These are phyloP conservation scores for Ploettnerulaceae sp. DNA, from an alignment of 2,329 filamentous ascomycete genomes.

Conservation along the genomic window DNA sequence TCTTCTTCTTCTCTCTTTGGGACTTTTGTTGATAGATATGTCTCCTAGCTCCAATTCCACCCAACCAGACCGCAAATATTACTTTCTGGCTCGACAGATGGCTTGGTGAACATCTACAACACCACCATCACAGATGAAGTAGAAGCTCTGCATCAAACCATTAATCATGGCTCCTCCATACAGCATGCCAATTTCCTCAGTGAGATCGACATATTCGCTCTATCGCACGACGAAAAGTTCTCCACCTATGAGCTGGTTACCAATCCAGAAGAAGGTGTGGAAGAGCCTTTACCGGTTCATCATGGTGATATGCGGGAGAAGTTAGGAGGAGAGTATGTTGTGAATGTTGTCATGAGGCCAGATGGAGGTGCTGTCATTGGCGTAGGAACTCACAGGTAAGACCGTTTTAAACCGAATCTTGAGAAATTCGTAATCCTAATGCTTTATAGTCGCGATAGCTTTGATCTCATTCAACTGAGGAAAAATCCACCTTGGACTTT, in stretches of 20 bases:
- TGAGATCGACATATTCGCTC: slow-evolving; percentile 59
- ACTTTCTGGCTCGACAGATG: slow-evolving; percentile 74
- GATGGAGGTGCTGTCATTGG: slow-evolving; percentile 59
- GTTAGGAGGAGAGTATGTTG: slow-evolving; percentile 70
- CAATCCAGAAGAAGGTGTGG: slow-evolving; percentile 52
- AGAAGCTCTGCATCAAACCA: slow-evolving; percentile 70
- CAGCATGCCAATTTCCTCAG: slow-evolving; percentile 70
- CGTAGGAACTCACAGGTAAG: slow-evolving; percentile 63
- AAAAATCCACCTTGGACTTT: slow-evolving; percentile 50
- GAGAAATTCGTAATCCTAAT: slow-evolving; percentile 11
- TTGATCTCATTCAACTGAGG: slow-evolving; percentile 56
- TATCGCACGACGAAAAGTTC: slow-evolving; percentile 75
- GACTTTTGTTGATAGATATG: slow-evolving; percentile 22
- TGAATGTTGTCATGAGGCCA: slow-evolving; percentile 57
- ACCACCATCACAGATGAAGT: slow-evolving; percentile 67
- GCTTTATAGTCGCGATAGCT: slow-evolving; percentile 45
- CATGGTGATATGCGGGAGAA: slow-evolving; percentile 65
- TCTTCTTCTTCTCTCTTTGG: background rate
- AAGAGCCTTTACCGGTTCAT: slow-evolving; percentile 43
- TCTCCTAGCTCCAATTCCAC: slow-evolving; percentile 55
- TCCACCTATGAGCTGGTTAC: slow-evolving; percentile 68
- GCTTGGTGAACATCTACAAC: slow-evolving; percentile 73
- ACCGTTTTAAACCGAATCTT: slow-evolving; percentile 24
- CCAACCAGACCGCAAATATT: slow-evolving; percentile 56
- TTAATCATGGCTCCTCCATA: slow-evolving; percentile 72